Base-by-base conservation (phyloP, 805 yeast species). In the Hanseniaspora hatyaiensis region DNA sequence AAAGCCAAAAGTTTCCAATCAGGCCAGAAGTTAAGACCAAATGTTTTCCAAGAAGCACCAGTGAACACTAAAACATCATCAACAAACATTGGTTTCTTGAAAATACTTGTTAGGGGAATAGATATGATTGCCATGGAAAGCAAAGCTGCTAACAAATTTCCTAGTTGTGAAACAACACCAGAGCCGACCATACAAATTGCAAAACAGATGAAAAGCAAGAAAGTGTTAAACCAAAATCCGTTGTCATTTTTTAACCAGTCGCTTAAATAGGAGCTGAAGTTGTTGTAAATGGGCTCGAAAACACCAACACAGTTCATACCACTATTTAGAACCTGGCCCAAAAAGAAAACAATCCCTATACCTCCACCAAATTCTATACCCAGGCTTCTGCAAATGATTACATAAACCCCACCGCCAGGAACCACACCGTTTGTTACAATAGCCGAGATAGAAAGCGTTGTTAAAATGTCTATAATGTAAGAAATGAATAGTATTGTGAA, bases 361-460 rank as follows among this genome's bases (percentile, higher is more conserved):
- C 96, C 82, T 3, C 98, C 98, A 23, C 99, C 99, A 64, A 92
- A 92, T 61, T 92, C 99, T 3, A 96, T 96, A 0, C 99, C 99
- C 52, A 92, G 67, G 29, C 95, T 81, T 54, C 99, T 72, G 29
- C 95, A 82, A 51, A 92, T 86, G 96, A 92, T 92, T 58, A 87
- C 92, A 61, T 92, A 92, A 0, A 97, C 96, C 40, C 99, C 99
- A 13, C 99, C 99, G 12, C 97, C 97, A 55, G 87, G 75, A 2
- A 92, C 97, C 0, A 94, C 86, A 19, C 99, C 99, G 59, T 92
- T 92, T 1, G 99, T 92, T 2, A 96, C 86, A 52, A 92, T 92
- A 1, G 98, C 98, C 48, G 95, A 83, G 50, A 92, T 79, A 18
- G 95, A 84, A 54, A 92, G 64, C 0, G 95, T 85, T 0, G 98